phyloP scores from a whole-genome alignment of 345 rosid genomes.

The Trapa bicornis region DNA sequence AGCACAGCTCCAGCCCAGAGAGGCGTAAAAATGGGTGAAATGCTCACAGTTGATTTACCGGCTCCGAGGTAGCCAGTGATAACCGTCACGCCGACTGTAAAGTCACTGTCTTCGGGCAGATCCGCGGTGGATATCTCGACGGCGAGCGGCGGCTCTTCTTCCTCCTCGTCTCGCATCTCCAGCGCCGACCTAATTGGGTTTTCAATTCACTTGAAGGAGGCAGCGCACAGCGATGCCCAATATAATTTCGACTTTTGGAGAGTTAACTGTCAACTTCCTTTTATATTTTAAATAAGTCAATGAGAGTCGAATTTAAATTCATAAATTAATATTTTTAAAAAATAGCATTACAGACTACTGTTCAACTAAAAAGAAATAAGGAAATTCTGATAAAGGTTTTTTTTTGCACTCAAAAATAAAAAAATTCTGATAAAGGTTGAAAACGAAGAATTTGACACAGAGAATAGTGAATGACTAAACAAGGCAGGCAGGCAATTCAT shows the following conservation, averaged over 20 bases:
- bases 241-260: background rate
- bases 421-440: too few species aligned
- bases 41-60: constrained; percentile 80
- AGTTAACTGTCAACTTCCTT: too few species aligned
- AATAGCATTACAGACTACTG: too few species aligned
- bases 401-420: too few species aligned
- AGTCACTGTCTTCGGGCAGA: constrained; percentile 11
- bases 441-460: too few species aligned
- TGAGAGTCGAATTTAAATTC: too few species aligned
- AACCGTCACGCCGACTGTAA: constrained; percentile 64
- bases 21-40: background rate
- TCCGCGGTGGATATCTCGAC: constrained; percentile 19
- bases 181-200: background rate
- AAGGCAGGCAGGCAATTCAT: too few species aligned
- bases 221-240: background rate
- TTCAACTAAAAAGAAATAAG: too few species aligned
- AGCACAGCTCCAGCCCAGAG: background rate
- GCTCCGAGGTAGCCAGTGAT: constrained; percentile 95
- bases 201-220: background rate
- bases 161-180: constrained; percentile 30
- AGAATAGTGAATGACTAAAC: too few species aligned
- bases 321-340: too few species aligned
- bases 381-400: too few species aligned
- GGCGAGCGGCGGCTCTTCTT: constrained; percentile 63
- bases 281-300: too few species aligned